Conservation (phyloP, 257 asterid species). For the Nicotiana sylvestris region DNA sequence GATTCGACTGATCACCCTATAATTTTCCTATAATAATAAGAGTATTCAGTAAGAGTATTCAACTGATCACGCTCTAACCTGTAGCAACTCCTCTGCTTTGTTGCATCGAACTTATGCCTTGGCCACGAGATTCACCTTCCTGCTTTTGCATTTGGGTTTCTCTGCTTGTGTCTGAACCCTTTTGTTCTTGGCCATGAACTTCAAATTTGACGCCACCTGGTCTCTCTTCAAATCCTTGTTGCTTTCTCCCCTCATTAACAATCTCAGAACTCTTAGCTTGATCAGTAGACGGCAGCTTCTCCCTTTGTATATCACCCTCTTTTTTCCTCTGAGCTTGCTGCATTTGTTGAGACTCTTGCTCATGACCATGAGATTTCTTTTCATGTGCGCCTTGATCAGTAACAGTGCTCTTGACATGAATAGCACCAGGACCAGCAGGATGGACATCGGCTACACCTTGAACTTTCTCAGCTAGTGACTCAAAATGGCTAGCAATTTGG, state of each 20-base stretch:
- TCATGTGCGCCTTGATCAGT: neutral
- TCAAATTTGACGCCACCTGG: conserved; percentile 23
- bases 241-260: neutral
- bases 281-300: neutral
- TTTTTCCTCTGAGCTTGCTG: neutral
- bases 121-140: neutral
- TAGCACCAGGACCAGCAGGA: neutral
- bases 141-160: neutral
- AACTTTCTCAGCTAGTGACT: conserved; percentile 39
- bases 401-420: neutral
- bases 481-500: conserved; percentile 45
- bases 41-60: too few species aligned
- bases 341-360: neutral
- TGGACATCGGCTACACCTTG: neutral
- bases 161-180: neutral
- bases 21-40: too few species aligned
- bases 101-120: neutral
- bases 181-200: conserved; percentile 1
- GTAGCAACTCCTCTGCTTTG: neutral
- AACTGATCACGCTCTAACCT: too few species aligned
- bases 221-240: conserved; percentile 8
- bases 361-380: neutral
- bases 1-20: too few species aligned
- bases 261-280: neutral
- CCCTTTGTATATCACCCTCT: neutral